Conservation (phyloP, 148 eudicot genomes). For the Polygonum aviculare region DNA sequence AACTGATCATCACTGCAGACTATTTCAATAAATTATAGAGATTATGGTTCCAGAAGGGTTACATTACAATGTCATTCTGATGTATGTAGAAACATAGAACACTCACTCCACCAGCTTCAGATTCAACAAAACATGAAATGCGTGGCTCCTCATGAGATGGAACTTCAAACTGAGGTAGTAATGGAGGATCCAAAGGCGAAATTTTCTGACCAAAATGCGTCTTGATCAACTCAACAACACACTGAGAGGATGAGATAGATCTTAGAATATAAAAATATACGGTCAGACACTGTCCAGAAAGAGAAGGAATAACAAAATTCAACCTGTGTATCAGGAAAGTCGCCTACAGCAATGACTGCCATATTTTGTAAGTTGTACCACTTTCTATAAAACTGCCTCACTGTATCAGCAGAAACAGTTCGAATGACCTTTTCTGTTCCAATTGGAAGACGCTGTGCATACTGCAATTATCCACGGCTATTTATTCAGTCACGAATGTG, state of each 20-base stretch:
- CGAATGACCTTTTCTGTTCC: slow-evolving; percentile 79
- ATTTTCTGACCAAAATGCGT: slow-evolving; percentile 49
- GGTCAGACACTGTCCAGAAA: not conserved
- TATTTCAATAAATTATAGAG: slow-evolving; percentile 20
- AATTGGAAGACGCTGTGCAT: slow-evolving; percentile 85
- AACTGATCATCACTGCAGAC: slow-evolving; percentile 80
- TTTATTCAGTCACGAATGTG: not conserved
- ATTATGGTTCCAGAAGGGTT: not conserved
- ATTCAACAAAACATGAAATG: slow-evolving; percentile 62
- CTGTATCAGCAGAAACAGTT: slow-evolving; percentile 57
- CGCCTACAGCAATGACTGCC: slow-evolving; percentile 92
- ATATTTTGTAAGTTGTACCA: slow-evolving; percentile 78
- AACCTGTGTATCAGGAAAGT: slow-evolving; percentile 78
- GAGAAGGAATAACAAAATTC: slow-evolving; percentile 6
- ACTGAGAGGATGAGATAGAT: slow-evolving; percentile 27
- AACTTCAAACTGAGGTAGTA: slow-evolving; percentile 30
- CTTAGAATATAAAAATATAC: slow-evolving; percentile 2
- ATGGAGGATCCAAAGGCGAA: slow-evolving; percentile 39
- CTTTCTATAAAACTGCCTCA: slow-evolving; percentile 59
- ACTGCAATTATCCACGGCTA: slow-evolving; percentile 35
- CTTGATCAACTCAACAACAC: slow-evolving; percentile 63
- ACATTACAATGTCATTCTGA: not conserved
- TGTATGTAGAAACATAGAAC: not conserved
- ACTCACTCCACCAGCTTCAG: slow-evolving; percentile 92
- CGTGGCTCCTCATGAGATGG: slow-evolving; percentile 58